Base-by-base conservation (phyloP, 306 rosid species). In the Corylus avellana region DNA sequence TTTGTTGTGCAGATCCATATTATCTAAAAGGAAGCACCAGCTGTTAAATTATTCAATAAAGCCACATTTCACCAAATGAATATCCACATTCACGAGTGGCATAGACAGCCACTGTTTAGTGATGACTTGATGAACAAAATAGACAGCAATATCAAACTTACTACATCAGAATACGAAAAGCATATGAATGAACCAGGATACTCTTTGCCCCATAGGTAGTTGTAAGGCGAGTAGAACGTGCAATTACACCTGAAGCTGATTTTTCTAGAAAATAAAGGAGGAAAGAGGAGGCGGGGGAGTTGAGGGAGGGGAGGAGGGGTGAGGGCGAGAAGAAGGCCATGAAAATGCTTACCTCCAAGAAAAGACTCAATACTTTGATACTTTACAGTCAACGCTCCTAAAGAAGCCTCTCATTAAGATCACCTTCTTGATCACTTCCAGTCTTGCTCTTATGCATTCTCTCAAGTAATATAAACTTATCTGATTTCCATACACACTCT, bases 401-500 rank as follows among this genome's bases (percentile, higher is more conserved):
- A 69, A 66, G 86, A 79, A 39, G 66, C 44, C 75, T 75, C 75
- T 62, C 89, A 67, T 59, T 79, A 61, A 86, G 69, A 78, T 83
- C 90, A 75, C 78, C 85, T 7, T 56, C 81, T 63, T 78, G 85
- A 76, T n/a, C 73, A 78, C 78, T 79, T 80, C 66, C 86, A 81
- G 50, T 80, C 74, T 81, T 83, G 78, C 47, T 70, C 80, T 79
- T 69, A 46, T 83, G 83, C 54, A 35, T 89, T 25, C 78, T 88
- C 85, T 94, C 98, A 5, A 79, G 67, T 81, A 91, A 85, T 53
- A 81, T 74, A 79, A 86, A 94, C 86, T 92, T 90, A 75, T 90
- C 94, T 27, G 84, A 79, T 67, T 85, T 64, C 98, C 97, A 94
- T 8, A 85, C 85, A 58, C 94, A 92, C 77, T 89, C 93, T 75